Base-by-base conservation (phyloP, 129 eudicot genomes). In the Glebionis coronaria region DNA sequence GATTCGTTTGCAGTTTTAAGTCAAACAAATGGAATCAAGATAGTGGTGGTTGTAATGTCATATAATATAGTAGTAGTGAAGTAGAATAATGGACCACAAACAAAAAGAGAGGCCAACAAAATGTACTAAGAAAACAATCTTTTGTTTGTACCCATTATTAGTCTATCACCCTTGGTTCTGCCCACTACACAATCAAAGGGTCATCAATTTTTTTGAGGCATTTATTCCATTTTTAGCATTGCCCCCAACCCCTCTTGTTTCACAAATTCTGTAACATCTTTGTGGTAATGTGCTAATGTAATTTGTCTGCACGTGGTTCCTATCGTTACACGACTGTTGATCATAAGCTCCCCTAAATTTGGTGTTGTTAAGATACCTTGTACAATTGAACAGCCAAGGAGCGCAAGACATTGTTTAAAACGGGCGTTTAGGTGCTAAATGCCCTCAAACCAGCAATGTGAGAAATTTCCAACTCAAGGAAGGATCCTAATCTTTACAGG, bases 21-120 rank as follows among this genome's bases (percentile, higher is more conserved):
- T 75, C 69, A 67, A 68, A 52, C 52, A 68, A 60, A 60, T 59
- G 69, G 79, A 50, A 75, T 75, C 53, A 50, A 67, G 57, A 60
- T 58, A 75, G 68, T 65, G 25, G 61, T 53, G 53, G 54, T 65
- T 12, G 70, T 44, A 67, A 38, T 52, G 38, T 67, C 20, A 61
- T 61, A n/a, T 71, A 9, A 50, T 71, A 59, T 46, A 18, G 23
- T 47, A 69, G 64, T 56, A 55, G 28, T 29, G 40, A 5, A 66
- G 27, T 47, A 67, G 62, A 67, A 49, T 58, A 67, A 44, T 68
- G 69, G 74, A 68, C 79, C 79, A 75, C 74, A 75, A 3, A 40
- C 62, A 61, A 44, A 68, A 38, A 59, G 31, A 50, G 57, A 75
- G 74, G 74, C 60, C 63, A 75, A 75, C 35, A 14, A 49, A 28